Conservation (phyloP, 495 filamentous ascomycete genomes). For the Annulohypoxylon bovei region DNA sequence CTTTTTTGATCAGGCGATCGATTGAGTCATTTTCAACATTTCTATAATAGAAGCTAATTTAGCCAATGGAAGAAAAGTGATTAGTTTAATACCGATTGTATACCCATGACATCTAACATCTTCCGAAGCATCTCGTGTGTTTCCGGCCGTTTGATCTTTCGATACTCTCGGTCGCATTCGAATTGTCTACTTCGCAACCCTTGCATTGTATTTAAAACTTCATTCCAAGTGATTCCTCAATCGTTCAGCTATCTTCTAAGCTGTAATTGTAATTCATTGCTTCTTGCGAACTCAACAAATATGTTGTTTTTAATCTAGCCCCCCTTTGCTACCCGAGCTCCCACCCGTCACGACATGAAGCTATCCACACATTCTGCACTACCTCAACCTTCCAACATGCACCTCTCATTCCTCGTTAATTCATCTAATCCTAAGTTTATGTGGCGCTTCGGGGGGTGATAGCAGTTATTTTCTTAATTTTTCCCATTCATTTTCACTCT, state of each 20-base stretch:
- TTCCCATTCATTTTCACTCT: background rate
- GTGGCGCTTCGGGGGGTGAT: background rate
- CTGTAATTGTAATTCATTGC: slow-evolving; percentile 17
- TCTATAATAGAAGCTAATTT: slow-evolving; percentile 35
- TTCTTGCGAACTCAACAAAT: slow-evolving; percentile 38
- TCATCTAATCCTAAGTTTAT: background rate
- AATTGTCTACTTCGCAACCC: slow-evolving; percentile 44
- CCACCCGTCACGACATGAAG: slow-evolving; percentile 46
- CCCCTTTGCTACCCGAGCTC: slow-evolving; percentile 1
- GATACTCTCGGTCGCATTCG: slow-evolving; percentile 48
- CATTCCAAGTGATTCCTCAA: slow-evolving; percentile 32
- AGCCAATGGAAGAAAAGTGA: slow-evolving; percentile 26
- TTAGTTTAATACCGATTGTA: slow-evolving; percentile 37
- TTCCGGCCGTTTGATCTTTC: slow-evolving; percentile 41
- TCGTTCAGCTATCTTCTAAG: slow-evolving; percentile 40
- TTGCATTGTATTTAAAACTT: slow-evolving; percentile 41
- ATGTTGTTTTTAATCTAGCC: slow-evolving; percentile 21
- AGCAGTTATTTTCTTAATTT: background rate
- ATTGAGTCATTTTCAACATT: slow-evolving; percentile 41
- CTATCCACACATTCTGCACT: slow-evolving; percentile 51
- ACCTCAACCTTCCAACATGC: slow-evolving; percentile 20
- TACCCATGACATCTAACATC: slow-evolving; percentile 17
- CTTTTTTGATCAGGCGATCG: slow-evolving; percentile 39
- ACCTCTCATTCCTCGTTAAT: background rate
- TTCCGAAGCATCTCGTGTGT: slow-evolving; percentile 24